Evolutionary conservation across 306 rosid species (phyloP).

Genomic region (Myrica gale): DNA sequence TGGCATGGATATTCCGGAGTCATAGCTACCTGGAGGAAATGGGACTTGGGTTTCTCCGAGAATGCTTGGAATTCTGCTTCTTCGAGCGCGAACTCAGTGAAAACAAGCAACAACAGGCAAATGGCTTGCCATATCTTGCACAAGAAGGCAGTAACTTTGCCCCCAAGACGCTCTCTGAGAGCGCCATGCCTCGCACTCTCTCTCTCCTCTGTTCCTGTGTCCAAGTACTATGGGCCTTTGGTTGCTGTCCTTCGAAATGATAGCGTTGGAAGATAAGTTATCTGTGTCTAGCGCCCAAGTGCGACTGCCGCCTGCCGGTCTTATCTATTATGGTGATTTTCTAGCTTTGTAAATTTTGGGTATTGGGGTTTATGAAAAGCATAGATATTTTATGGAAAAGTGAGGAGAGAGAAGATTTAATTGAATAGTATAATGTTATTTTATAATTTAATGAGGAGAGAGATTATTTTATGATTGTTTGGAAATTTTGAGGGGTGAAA

Average conservation of each 20-base stretch:
- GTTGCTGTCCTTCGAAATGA: background rate
- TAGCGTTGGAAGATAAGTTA: slow-evolving; percentile 26
- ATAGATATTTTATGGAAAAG: too few species aligned
- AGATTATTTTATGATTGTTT: too few species aligned
- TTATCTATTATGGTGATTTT: background rate
- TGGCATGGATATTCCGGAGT: slow-evolving; percentile 2
- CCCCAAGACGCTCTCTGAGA: slow-evolving; percentile 39
- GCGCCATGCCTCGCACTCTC: slow-evolving; percentile 30
- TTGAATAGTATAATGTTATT: too few species aligned
- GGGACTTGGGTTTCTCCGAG: slow-evolving; percentile 33
- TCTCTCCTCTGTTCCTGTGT: background rate
- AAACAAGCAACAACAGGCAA: slow-evolving; percentile 27
- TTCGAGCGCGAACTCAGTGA: slow-evolving; percentile 34
- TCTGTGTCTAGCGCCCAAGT: slow-evolving; percentile 16
- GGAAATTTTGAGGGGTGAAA: too few species aligned
- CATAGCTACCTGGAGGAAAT: slow-evolving; percentile 34
- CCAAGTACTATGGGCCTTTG: background rate
- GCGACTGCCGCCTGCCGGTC: background rate
- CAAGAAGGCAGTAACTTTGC: slow-evolving; percentile 36
- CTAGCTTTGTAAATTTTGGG: too few species aligned
- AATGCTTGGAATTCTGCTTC: slow-evolving; percentile 36
- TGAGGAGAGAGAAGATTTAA: too few species aligned
- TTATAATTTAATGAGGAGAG: too few species aligned
- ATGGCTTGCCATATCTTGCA: slow-evolving; percentile 41
- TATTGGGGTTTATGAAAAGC: too few species aligned